Evolutionary conservation across 2,329 filamentous ascomycete genomes (phyloP).

Genomic region (Fusarium praegraminearum): DNA sequence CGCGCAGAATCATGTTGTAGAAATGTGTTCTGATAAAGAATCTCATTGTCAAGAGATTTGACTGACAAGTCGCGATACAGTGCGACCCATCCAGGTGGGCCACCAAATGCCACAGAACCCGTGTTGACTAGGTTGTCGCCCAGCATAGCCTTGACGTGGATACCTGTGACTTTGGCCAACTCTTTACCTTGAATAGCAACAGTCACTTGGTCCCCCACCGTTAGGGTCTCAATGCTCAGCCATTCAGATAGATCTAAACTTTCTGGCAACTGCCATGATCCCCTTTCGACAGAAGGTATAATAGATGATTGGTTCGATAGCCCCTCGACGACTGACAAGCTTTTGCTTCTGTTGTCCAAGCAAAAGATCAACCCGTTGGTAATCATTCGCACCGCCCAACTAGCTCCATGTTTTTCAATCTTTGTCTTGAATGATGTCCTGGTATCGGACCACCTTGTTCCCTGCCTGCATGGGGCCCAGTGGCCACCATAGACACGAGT

Average conservation of each 20-base stretch:
- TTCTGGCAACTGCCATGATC: not conserved
- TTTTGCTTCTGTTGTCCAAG: not conserved
- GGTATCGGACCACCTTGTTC: not conserved
- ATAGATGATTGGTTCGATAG: constrained; percentile 6
- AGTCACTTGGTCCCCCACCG: fast-evolving
- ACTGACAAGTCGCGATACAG: not conserved
- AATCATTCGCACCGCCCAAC: not conserved
- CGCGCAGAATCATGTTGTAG: fast-evolving
- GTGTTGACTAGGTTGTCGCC: constrained; percentile 5
- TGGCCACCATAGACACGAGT: constrained; percentile 11
- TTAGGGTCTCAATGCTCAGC: not conserved
- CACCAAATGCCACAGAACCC: not conserved
- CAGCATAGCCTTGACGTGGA: not conserved
- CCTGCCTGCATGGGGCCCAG: constrained; percentile 13
- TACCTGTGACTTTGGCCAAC: fast-evolving
- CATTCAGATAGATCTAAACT: fast-evolving
- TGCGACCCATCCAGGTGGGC: not conserved
- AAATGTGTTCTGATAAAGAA: not conserved
- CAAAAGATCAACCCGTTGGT: constrained; percentile 2
- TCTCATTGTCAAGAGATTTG: fast-evolving
- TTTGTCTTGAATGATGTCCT: not conserved
- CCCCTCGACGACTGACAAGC: not conserved
- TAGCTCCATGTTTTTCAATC: not conserved
- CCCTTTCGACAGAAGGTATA: not conserved
- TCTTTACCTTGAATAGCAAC: not conserved